These are phyloP conservation scores for Alternaria panax DNA, from an alignment of 2,329 filamentous ascomycete genomes.

Conservation along the genomic window DNA sequence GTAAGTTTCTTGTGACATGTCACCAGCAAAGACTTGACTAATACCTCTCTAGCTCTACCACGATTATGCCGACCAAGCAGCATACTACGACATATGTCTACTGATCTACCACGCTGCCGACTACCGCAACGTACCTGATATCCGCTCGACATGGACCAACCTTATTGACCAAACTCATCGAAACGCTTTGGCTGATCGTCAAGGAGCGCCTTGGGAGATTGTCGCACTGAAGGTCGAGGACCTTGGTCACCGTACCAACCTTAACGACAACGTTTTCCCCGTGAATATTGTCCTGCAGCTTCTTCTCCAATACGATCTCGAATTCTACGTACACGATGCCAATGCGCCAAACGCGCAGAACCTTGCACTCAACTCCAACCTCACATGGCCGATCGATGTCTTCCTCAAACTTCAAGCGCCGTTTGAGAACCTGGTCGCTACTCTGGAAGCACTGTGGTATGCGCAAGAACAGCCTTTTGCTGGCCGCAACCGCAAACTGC, in stretches of 20 bases:
- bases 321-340: conserved; percentile 57
- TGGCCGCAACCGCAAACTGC: conserved; percentile 60
- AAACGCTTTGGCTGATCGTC: conserved; percentile 56
- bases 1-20: conserved; percentile 60
- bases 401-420: conserved; percentile 69
- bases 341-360: conserved; percentile 20
- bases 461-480: conserved; percentile 70
- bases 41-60: conserved; percentile 77
- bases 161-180: conserved; percentile 73
- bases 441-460: conserved; percentile 72
- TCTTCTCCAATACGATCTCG: conserved; percentile 52
- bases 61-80: conserved; percentile 85
- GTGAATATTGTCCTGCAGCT: conserved; percentile 52
- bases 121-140: conserved; percentile 85
- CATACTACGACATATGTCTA: conserved; percentile 92
- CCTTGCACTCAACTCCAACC: conserved; percentile 30
- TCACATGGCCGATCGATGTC: conserved; percentile 69
- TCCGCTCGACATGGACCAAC: conserved; percentile 83
- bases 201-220: conserved; percentile 71
- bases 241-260: conserved; percentile 63
- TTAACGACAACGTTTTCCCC: conserved; percentile 64
- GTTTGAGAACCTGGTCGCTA: conserved; percentile 66
- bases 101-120: conserved; percentile 92
- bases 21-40: conserved; percentile 12
- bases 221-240: conserved; percentile 68